Evolutionary conservation across 176 grass and related monocot species (phyloP), one percentile per base, ranked within the genome.

Genomic region (Aegilops sharonensis): DNA sequence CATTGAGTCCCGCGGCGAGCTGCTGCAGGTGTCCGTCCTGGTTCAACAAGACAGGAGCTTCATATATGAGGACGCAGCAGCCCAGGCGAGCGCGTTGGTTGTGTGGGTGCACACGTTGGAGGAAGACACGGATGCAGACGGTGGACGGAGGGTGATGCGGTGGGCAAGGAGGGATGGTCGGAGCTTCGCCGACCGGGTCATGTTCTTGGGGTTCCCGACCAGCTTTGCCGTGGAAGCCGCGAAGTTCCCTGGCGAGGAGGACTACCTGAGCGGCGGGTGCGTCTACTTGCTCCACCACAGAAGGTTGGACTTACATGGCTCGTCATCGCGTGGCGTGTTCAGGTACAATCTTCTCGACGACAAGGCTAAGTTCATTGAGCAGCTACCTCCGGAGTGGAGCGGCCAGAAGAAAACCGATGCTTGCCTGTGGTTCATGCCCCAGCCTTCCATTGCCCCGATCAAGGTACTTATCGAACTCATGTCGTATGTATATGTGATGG

Each of bases 141-240:
- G 10, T 11, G 5, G 37, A 43, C 36, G 23, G 2, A 24, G 4
- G 35, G 21, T 48, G 47, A 48, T 43, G n/a, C 11, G 69, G 1
- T 72, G 69, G 37, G 37, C 5, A 1, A 25, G 21, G 37, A 72
- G 21, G 69, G 9, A 72, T 11, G 37, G 18, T 8, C 37, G 1
- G 21, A 72, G 37, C 21, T 43, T 72, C 21, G 37, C 37, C 2
- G 4, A 72, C 69, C 69, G 37, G 0, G 37, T 72, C 6, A 72
- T 72, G 37, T 72, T 72, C 69, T 13, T 72, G 4, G 69, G 69
- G 69, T 43, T 23, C 2, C 37, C 69, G 2, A 25, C 35, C 5
- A 72, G 69, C 37, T 72, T 72, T 5, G 69, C 37, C 69, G 20
- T 72, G 69, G 69, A 72, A 23, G 37, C 37, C 23, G 14, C 69